Evolutionary conservation across 2,329 filamentous ascomycete species (phyloP).

Genomic region (Stachybotrys echinatus): DNA sequence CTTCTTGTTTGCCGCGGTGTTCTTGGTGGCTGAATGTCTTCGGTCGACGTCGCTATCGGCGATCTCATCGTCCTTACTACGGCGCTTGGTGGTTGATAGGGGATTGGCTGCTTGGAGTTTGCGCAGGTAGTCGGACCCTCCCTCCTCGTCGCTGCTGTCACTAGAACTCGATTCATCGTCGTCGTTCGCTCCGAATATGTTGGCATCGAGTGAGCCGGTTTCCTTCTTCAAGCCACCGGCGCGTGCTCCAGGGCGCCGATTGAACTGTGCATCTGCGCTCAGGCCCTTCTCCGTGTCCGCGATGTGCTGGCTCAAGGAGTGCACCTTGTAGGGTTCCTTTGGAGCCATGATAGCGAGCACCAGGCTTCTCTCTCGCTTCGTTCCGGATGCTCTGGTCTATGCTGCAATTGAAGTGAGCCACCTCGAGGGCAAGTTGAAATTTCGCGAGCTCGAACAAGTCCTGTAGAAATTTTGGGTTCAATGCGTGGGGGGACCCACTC

Average conservation of each 20-base stretch:
- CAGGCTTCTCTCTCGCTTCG: too few species aligned
- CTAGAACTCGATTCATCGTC: conserved; percentile 12
- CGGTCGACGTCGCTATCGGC: conserved; percentile 37
- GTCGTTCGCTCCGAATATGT: conserved; percentile 24
- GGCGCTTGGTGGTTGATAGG: conserved; percentile 15
- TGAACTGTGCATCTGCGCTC: conserved; percentile 25
- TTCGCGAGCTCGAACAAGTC: too few species aligned
- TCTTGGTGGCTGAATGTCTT: conserved; percentile 17
- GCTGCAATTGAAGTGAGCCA: too few species aligned
- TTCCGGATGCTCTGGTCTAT: too few species aligned
- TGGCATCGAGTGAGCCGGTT: conserved; percentile 12
- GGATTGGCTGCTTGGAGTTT: conserved; percentile 18
- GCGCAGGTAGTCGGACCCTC: conserved; percentile 22
- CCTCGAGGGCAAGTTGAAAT: too few species aligned
- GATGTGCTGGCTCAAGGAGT: conserved; percentile 32
- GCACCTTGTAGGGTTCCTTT: conserved; percentile 27
- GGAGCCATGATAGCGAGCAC: conserved; percentile 26
- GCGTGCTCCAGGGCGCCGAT: conserved; percentile 17
- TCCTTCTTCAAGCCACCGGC: conserved; percentile 25
- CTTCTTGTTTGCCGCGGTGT: conserved; percentile 9
- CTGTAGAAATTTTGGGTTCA: background rate
- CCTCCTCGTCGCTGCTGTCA: conserved; percentile 24
- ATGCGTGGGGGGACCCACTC: background rate
- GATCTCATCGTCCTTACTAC: conserved; percentile 31
- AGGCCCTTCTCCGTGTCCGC: conserved; percentile 30